Conservation (phyloP, 2,329 filamentous ascomycete species). For the Cordyceps pruinosa region DNA sequence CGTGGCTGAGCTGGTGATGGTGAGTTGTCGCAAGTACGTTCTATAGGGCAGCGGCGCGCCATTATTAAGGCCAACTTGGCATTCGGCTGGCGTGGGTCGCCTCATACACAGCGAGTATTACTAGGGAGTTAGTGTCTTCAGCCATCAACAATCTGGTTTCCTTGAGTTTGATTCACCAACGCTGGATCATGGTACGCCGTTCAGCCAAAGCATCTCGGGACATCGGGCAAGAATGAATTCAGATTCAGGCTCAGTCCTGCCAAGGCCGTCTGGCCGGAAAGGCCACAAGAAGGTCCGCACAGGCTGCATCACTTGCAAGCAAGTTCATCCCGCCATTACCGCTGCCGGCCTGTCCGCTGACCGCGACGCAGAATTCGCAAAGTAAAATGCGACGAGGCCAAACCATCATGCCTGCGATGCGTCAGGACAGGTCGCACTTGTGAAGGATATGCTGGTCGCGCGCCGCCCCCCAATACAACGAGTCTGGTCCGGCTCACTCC, state of each 20-base stretch:
- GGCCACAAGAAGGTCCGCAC: conserved; percentile 41
- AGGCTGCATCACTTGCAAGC: conserved; percentile 52
- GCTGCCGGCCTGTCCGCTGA: neutral
- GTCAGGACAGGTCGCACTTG: conserved; percentile 48
- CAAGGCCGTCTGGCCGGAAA: conserved; percentile 27
- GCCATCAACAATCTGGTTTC: neutral
- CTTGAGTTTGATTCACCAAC: neutral
- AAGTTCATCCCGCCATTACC: conserved; percentile 21
- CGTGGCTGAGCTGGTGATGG: no score
- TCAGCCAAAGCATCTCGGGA: neutral
- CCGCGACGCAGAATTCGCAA: conserved; percentile 38
- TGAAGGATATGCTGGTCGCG: conserved; percentile 42
- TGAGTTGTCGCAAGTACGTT: no score
- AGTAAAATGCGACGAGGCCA: conserved; percentile 51
- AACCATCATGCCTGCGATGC: conserved; percentile 46
- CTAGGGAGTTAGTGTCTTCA: conserved; percentile 11
- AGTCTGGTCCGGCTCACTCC: conserved; percentile 13
- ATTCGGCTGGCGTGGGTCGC: neutral
- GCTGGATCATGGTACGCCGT: neutral
- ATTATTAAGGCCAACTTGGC: neutral
- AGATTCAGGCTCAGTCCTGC: neutral
- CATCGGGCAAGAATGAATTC: neutral
- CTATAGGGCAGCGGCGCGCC: no score
- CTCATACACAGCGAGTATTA: no score
- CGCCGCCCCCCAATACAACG: conserved; percentile 11